phyloP scores from a whole-genome alignment of 2,329 filamentous ascomycete species.

The Diaporthe citriasiana region DNA sequence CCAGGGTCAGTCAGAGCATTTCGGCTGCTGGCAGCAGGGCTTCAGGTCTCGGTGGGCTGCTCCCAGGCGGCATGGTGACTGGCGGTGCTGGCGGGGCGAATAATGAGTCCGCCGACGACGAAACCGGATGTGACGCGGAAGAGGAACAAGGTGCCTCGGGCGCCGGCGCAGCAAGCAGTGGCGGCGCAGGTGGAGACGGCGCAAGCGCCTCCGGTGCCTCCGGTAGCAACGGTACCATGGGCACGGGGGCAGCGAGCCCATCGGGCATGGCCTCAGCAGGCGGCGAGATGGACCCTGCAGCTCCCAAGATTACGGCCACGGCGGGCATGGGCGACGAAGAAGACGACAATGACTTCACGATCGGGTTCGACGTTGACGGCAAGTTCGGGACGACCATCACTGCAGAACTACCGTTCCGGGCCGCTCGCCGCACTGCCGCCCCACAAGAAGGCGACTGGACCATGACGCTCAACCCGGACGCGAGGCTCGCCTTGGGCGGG shows the following conservation, averaged over 20 bases:
- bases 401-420: conserved; percentile 31
- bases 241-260: conserved; percentile 13
- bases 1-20: no score
- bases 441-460: conserved; percentile 19
- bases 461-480: conserved; percentile 30
- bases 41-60: no score
- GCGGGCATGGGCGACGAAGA: background rate
- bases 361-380: conserved; percentile 38
- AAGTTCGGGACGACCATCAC: conserved; percentile 40
- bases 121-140: background rate
- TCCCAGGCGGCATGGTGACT: no score
- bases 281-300: background rate
- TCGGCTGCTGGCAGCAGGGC: background rate
- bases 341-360: conserved; percentile 5
- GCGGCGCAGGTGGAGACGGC: background rate
- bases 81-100: background rate
- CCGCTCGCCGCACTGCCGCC: conserved; percentile 32
- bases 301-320: background rate
- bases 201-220: background rate
- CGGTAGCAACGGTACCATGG: conserved; percentile 4
- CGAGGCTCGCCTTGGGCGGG: conserved; percentile 4
- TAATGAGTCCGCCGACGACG: background rate
- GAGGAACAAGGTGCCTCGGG: background rate
- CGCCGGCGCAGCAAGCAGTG: background rate
- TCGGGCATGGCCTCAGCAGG: conserved; percentile 29